phyloP scores from a whole-genome alignment of 352 stramenopile genomes.

The Globisporangium takayamanum region DNA sequence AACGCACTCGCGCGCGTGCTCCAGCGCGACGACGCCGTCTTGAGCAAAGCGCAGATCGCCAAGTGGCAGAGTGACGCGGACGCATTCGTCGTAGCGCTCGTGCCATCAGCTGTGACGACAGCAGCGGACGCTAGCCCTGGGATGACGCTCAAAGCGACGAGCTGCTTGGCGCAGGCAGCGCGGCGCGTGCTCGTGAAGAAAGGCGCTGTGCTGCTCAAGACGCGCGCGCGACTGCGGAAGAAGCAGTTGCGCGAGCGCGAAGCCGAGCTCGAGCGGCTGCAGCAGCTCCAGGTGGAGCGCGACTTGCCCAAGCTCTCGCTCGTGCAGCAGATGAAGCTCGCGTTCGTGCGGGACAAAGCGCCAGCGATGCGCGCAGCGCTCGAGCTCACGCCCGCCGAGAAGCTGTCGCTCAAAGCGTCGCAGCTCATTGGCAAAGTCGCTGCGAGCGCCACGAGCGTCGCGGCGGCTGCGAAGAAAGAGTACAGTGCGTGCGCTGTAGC shows the following conservation, averaged over 20 bases:
- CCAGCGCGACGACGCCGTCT: constrained; percentile 31
- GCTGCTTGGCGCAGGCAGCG: constrained; percentile 21
- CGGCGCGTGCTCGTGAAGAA: constrained; percentile 46
- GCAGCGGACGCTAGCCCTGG: background rate
- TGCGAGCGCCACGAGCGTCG: constrained; percentile 24
- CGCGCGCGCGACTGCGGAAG: constrained; percentile 30
- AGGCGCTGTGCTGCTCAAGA: constrained; percentile 29
- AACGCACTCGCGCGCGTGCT: constrained; percentile 45
- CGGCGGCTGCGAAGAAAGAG: constrained; percentile 52
- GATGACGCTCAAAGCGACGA: background rate
- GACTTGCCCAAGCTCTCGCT: constrained; percentile 31
- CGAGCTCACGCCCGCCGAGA: constrained; percentile 50
- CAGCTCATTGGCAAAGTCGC: constrained; percentile 39
- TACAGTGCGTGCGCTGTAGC: constrained; percentile 55
- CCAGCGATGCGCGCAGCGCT: constrained; percentile 45
- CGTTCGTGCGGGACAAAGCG: constrained; percentile 40
- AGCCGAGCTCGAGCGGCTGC: constrained; percentile 37
- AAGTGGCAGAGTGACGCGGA: constrained; percentile 43
- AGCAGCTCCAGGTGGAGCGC: constrained; percentile 31
- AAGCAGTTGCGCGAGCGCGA: constrained; percentile 48
- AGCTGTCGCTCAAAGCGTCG: constrained; percentile 29
- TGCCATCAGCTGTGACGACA: constrained; percentile 12
- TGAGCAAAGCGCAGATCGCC: constrained; percentile 47
- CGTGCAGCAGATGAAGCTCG: constrained; percentile 39
- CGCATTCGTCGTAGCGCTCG: constrained; percentile 23